phyloP scores from a whole-genome alignment of 768 basidiomycete species.

The Pisolithus sp. region DNA sequence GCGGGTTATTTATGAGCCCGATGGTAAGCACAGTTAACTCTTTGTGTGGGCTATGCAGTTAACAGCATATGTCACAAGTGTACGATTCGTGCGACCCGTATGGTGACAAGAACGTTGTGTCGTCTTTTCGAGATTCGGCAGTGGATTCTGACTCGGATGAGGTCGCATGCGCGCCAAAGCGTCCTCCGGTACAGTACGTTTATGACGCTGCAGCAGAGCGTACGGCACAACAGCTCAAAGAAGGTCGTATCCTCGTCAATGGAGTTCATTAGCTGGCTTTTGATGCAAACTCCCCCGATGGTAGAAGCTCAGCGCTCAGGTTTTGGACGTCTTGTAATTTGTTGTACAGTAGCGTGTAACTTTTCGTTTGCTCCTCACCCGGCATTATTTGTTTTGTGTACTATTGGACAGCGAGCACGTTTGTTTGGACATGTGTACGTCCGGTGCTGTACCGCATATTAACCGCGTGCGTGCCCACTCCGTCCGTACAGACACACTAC shows the following conservation, averaged over 20 bases:
- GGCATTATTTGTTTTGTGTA: no score
- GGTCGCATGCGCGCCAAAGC: conserved; percentile 26
- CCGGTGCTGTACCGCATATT: no score
- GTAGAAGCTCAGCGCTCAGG: conserved; percentile 1
- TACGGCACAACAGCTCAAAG: conserved; percentile 50
- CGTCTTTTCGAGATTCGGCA: conserved; percentile 26
- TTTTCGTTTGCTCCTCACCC: not conserved
- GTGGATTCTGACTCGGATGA: conserved; percentile 51
- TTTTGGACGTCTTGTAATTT: conserved; percentile 1
- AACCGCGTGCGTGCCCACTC: no score
- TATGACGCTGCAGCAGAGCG: conserved; percentile 91
- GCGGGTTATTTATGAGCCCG: conserved; percentile 46
- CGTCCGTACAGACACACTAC: no score
- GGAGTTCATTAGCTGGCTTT: conserved; percentile 38
- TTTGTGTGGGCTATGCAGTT: not conserved
- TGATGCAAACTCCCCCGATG: conserved; percentile 1
- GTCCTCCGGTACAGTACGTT: conserved; percentile 62
- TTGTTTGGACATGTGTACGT: no score
- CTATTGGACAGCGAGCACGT: no score
- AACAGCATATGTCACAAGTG: conserved; percentile 12
- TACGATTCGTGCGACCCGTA: conserved; percentile 56
- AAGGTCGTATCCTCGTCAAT: conserved; percentile 36
- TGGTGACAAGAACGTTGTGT: conserved; percentile 35
- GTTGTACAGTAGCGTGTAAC: conserved; percentile 8
- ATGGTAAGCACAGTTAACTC: conserved; percentile 31